Conservation (phyloP, 1,284 basidiomycete genomes). For the Moesziomyces parantarcticus region DNA sequence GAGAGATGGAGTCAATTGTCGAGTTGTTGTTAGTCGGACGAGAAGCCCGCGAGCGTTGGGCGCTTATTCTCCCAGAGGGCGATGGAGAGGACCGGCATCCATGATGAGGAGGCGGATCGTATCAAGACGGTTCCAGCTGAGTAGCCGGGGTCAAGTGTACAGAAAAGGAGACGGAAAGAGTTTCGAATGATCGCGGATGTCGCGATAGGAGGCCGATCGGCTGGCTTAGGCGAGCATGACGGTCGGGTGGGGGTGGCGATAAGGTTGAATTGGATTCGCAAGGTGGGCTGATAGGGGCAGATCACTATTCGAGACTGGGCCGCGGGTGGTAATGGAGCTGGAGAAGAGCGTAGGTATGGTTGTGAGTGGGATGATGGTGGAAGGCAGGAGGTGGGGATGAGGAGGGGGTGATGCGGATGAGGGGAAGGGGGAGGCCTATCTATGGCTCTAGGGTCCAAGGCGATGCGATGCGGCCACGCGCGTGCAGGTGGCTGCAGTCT, state of each 20-base stretch:
- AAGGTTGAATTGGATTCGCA: not conserved
- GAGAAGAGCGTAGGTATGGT: not conserved
- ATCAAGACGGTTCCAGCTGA: conserved; percentile 5
- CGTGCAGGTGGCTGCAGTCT: not conserved
- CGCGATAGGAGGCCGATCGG: conserved; percentile 11
- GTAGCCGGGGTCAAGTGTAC: conserved; percentile 20
- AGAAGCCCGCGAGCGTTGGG: conserved; percentile 10
- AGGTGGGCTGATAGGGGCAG: not conserved
- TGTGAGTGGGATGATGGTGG: not conserved
- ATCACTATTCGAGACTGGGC: not conserved
- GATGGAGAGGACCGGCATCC: conserved; percentile 38
- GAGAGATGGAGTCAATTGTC: not conserved
- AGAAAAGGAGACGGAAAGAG: not conserved
- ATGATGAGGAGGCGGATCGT: conserved; percentile 38
- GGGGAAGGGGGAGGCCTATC: not conserved
- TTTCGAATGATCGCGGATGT: not conserved
- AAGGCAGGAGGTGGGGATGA: not conserved
- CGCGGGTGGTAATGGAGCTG: not conserved
- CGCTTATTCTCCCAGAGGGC: conserved; percentile 28
- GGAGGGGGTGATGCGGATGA: too few species aligned
- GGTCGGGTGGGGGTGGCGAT: not conserved
- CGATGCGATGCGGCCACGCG: not conserved
- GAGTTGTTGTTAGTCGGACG: not conserved
- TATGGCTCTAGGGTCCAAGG: not conserved
- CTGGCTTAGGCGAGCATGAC: conserved; percentile 29